phyloP scores from a whole-genome alignment of 2,329 filamentous ascomycete species.

The Pseudonectria buxi region DNA sequence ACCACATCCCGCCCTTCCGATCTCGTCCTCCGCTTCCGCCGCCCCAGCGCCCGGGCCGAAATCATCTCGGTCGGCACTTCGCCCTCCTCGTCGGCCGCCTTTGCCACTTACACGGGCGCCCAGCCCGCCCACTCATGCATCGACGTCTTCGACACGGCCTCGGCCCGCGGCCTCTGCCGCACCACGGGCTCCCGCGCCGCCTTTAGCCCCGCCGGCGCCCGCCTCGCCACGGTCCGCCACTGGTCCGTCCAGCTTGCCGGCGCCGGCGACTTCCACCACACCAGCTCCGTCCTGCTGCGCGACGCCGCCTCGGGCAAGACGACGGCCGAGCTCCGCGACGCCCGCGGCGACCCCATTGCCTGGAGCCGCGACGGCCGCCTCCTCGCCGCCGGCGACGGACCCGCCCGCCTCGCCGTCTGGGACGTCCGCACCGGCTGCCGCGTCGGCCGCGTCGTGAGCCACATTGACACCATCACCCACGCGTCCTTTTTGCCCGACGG shows the following conservation, averaged over 20 bases:
- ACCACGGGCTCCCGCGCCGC: slow-evolving; percentile 25
- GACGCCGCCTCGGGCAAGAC: slow-evolving; percentile 26
- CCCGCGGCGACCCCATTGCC: slow-evolving; percentile 21
- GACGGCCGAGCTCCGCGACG: slow-evolving; percentile 25
- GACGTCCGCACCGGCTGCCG: slow-evolving; percentile 22
- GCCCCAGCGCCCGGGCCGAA: slow-evolving; percentile 23
- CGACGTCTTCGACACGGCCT: slow-evolving; percentile 27
- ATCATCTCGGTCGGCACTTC: slow-evolving; percentile 28
- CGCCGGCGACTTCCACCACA: slow-evolving; percentile 25
- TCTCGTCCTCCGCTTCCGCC: slow-evolving; percentile 22
- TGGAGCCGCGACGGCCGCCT: slow-evolving; percentile 27
- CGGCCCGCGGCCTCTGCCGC: slow-evolving; percentile 23
- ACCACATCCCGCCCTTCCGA: slow-evolving; percentile 3
- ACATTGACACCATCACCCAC: slow-evolving; percentile 32
- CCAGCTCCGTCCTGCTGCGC: slow-evolving; percentile 25
- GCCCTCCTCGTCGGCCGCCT: slow-evolving; percentile 17
- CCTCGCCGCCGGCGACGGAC: slow-evolving; percentile 25
- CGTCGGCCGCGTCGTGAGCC: slow-evolving; percentile 27
- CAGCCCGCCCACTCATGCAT: slow-evolving; percentile 29
- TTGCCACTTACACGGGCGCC: slow-evolving; percentile 24
- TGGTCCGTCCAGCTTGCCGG: slow-evolving; percentile 24
- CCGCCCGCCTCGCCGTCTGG: slow-evolving; percentile 26
- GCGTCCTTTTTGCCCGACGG: slow-evolving; percentile 27
- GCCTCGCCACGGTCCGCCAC: slow-evolving; percentile 25
- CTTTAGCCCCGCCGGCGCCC: slow-evolving; percentile 17